These are phyloP conservation scores for Cenococcum geophilum DNA, from an alignment of 495 filamentous ascomycete genomes.

Conservation along the genomic window DNA sequence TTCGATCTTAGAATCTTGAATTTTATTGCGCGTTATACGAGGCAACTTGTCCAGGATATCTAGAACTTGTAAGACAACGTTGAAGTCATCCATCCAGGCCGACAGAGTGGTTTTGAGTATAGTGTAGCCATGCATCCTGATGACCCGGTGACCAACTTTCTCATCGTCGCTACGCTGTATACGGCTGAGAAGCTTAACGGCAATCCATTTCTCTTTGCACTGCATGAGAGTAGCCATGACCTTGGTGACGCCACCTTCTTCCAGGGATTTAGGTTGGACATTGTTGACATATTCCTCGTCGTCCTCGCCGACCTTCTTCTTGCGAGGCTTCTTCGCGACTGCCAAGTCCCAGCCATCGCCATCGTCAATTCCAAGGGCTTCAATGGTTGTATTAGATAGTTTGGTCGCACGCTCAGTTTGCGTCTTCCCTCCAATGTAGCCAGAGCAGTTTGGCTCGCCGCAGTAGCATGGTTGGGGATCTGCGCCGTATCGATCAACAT, in stretches of 20 bases:
- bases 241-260: slow-evolving; percentile 85
- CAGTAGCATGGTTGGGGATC: slow-evolving; percentile 97
- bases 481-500: slow-evolving; percentile 95
- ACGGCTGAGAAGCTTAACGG: slow-evolving; percentile 84
- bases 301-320: slow-evolving; percentile 89
- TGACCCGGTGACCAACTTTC: slow-evolving; percentile 76
- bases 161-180: slow-evolving; percentile 90
- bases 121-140: slow-evolving; percentile 95
- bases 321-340: slow-evolving; percentile 79
- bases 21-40: slow-evolving; percentile 92
- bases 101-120: slow-evolving; percentile 81
- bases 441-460: slow-evolving; percentile 88
- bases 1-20: slow-evolving; percentile 94
- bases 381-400: slow-evolving; percentile 80
- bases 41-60: slow-evolving; percentile 86
- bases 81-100: slow-evolving; percentile 79
- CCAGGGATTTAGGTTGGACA: slow-evolving; percentile 73
- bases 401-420: slow-evolving; percentile 95
- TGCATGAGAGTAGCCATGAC: slow-evolving; percentile 99
- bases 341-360: slow-evolving; percentile 85
- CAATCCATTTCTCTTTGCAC: slow-evolving; percentile 99
- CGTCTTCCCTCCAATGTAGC: slow-evolving; percentile 94
- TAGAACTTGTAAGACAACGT: slow-evolving; percentile 81
- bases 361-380: slow-evolving; percentile 94
- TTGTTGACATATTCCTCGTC: slow-evolving; percentile 97